These are phyloP conservation scores for Zalerion maritima DNA, from an alignment of 495 filamentous ascomycete genomes.

Conservation along the genomic window DNA sequence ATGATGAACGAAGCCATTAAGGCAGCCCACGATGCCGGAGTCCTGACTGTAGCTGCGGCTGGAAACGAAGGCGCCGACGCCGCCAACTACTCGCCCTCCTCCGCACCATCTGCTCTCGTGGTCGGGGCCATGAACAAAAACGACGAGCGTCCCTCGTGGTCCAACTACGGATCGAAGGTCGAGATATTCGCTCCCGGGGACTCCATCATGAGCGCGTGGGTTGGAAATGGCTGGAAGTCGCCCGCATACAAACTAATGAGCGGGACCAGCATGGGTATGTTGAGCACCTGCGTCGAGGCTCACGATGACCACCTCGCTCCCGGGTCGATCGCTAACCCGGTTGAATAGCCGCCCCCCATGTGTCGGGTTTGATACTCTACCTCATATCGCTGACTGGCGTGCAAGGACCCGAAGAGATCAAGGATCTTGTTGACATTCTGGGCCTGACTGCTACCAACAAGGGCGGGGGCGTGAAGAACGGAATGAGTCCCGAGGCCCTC, in stretches of 20 bases:
- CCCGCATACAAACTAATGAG: too few species aligned
- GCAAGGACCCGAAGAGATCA: too few species aligned
- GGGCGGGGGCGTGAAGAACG: too few species aligned
- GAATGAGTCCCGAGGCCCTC: too few species aligned
- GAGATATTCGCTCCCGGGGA: constrained; percentile 47
- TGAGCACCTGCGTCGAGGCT: too few species aligned
- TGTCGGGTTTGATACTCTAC: constrained; percentile 43
- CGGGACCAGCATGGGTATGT: too few species aligned
- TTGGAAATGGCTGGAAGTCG: too few species aligned
- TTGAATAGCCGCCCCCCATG: constrained; percentile 47
- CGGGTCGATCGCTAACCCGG: constrained; percentile 46
- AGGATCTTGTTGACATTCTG: too few species aligned
- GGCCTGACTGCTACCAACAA: too few species aligned
- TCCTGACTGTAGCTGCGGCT: constrained; percentile 37
- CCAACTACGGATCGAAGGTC: constrained; percentile 43
- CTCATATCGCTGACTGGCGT: too few species aligned
- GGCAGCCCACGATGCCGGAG: constrained; percentile 28
- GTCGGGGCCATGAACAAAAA: constrained; percentile 36
- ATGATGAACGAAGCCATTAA: constrained; percentile 36
- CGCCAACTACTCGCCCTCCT: constrained; percentile 34
- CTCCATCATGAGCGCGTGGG: constrained; percentile 35
- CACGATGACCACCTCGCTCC: too few species aligned
- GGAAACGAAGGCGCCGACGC: constrained; percentile 33
- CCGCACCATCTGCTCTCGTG: constrained; percentile 38
- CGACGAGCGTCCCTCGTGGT: constrained; percentile 35